Percentiles rank a stretch among this genome's conserved stretches.
Conservation (phyloP, 352 stramenopile species). For the Nothophytophthora sp. region DNA sequence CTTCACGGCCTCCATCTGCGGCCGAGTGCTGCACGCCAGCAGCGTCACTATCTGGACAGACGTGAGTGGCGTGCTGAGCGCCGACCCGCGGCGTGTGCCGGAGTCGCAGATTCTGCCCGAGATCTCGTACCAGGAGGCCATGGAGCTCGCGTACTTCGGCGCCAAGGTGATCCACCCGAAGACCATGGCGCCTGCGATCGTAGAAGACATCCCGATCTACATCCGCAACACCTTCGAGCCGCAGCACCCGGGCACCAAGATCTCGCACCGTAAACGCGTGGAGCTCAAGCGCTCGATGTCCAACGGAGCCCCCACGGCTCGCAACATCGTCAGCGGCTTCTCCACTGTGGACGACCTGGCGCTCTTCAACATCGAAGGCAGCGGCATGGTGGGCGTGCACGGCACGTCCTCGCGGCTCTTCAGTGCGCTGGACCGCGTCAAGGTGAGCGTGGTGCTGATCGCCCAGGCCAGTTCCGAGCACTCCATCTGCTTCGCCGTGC, state of each 20-base stretch:
- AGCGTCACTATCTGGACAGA: conserved; percentile 98
- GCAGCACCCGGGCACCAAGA: conserved; percentile 76
- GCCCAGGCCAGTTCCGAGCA: conserved; percentile 95
- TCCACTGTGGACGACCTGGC: conserved; percentile 95
- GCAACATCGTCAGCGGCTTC: conserved; percentile 88
- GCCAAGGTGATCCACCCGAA: conserved; percentile 98
- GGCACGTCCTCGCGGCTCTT: conserved; percentile 94
- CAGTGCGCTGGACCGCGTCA: conserved; percentile 89
- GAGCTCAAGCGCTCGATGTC: conserved; percentile 62
- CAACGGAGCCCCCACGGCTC: conserved; percentile 53
- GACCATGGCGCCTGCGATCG: conserved; percentile 93
- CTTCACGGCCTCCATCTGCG: conserved; percentile 97
- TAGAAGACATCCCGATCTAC: conserved; percentile 94
- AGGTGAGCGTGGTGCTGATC: conserved; percentile 96
- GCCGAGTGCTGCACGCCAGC: conserved; percentile 88
- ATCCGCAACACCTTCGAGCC: conserved; percentile 98
- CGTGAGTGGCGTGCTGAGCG: conserved; percentile 94
- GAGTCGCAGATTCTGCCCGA: conserved; percentile 90
- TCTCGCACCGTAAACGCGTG: conserved; percentile 64
- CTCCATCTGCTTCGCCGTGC: conserved; percentile 95
- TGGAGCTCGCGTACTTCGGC: conserved; percentile 98
- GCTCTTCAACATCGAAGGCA: conserved; percentile 96
- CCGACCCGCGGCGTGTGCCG: conserved; percentile 94
- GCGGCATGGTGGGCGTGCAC: conserved; percentile 94
- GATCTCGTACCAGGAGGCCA: conserved; percentile 97